Conservation (phyloP, 345 rosid species). For the Euphorbia lathyris region DNA sequence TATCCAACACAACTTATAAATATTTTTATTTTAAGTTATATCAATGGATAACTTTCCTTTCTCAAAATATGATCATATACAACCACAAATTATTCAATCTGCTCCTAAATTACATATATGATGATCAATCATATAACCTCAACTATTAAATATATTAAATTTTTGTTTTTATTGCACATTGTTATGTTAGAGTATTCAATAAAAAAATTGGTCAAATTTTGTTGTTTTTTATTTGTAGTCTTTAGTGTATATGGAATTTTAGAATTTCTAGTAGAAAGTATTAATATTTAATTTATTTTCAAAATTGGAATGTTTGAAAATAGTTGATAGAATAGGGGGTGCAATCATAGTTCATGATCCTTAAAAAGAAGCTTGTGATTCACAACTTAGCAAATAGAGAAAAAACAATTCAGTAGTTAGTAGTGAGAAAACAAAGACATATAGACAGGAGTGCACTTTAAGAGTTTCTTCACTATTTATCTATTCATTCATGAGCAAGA, state of each 20-base stretch:
- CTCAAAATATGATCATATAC: conserved; percentile 9
- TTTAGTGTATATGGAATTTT: conserved; percentile 9
- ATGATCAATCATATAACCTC: conserved; percentile 53
- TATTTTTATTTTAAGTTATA: not conserved
- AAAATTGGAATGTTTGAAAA: conserved; percentile 22
- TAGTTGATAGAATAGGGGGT: conserved; percentile 24
- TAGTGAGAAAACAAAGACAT: not conserved
- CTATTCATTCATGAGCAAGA: not conserved
- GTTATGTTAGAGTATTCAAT: too few species aligned
- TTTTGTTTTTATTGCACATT: conserved; percentile 11
- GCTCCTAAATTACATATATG: conserved; percentile 32
- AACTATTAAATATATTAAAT: not conserved
- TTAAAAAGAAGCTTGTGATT: conserved; percentile 43
- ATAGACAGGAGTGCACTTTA: conserved; percentile 36
- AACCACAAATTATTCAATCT: conserved; percentile 23
- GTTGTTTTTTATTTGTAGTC: conserved; percentile 25
- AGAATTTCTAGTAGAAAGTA: conserved; percentile 27
- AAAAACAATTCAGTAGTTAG: not conserved
- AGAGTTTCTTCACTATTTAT: conserved; percentile 24
- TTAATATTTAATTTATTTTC: not conserved
- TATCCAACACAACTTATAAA: too few species aligned
- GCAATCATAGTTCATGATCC: conserved; percentile 48
- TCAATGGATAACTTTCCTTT: conserved; percentile 14
- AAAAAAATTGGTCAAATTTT: conserved; percentile 18
- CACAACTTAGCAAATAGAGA: conserved; percentile 31